Base-by-base conservation (phyloP, 495 filamentous ascomycete genomes). In the Penicillium lagena region DNA sequence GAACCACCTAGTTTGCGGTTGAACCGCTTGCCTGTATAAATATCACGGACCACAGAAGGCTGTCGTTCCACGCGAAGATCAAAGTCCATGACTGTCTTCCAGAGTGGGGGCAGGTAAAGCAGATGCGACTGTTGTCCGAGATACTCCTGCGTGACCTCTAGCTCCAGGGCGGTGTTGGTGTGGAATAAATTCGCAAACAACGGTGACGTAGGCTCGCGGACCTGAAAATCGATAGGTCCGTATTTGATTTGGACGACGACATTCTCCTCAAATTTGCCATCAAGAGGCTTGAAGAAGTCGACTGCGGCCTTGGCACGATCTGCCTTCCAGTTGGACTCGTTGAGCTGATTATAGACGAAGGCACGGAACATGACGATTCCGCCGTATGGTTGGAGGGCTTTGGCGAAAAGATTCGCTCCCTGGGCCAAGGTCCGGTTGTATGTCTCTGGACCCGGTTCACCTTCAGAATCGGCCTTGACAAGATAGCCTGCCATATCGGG, bases 221-320 rank as follows among this genome's bases (percentile, higher is more conserved):
- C 80, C 54, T 88, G 84, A 65, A 88, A 88, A 58, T 88, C 84
- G 51, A 87, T 86, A 0, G 83, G 82, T 0, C 84, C 84, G 46
- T 78, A 83, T 62, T 88, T 88, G 58, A 87, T 81, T 49, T 88
- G 84, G 7, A 87, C 66, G 0, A 86, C 71, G 0, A 86, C 81
- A 50, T 87, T 88, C 42, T 82, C 76, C 17, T 81, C 77, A 37
- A 88, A 86, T 50, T 81, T 51, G 11, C 68, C 76, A 58, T 88
- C 84, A 9, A 87, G 68, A 0, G 65, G 60, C 33, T 80, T 69
- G 63, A 88, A 88, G 56, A 73, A 87, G 1, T 88, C 59, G 4
- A 82, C 79, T 1, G 81, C 81, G 0, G 81, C 83, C 37, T 85
- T 85, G 7, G 83, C 84, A 3, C 84, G 77, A 57, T 88, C 84